Evolutionary conservation across 2,329 filamentous ascomycete species (phyloP).

Genomic region (Lasiodiplodia sp.): DNA sequence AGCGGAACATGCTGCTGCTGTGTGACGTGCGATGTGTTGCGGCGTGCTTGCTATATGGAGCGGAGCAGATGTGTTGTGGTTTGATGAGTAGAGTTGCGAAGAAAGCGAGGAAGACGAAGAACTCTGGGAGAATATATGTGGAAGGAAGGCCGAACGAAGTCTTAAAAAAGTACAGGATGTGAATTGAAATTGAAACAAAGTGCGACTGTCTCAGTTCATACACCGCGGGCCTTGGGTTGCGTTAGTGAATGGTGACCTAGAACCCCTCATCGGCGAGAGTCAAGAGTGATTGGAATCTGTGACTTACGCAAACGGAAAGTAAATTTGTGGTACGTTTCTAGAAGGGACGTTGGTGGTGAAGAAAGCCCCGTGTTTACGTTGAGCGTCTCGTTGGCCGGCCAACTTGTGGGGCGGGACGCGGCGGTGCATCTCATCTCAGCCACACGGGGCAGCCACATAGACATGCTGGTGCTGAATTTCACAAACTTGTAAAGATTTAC

Average conservation of each 20-base stretch:
- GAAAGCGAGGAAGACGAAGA: not conserved
- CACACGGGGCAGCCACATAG: not conserved
- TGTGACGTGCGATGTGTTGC: not conserved
- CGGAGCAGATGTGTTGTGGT: not conserved
- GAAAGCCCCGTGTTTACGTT: not conserved
- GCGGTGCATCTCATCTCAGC: not conserved
- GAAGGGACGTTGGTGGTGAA: not conserved
- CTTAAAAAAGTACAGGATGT: not conserved
- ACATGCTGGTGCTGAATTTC: not conserved
- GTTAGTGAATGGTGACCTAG: not conserved
- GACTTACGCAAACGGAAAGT: constrained; percentile 15
- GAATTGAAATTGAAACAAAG: not conserved
- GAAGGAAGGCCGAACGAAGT: not conserved
- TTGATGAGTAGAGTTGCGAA: not conserved
- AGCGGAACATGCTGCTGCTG: constrained; percentile 11
- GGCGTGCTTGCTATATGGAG: not conserved
- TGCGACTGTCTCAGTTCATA: not conserved
- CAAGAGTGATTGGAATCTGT: not conserved
- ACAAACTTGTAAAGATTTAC: not conserved
- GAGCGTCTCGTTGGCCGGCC: constrained; percentile 1
- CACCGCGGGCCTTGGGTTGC: not conserved
- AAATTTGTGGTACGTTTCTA: not conserved
- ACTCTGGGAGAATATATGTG: not conserved
- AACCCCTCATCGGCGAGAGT: not conserved
- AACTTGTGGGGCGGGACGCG: not conserved